Base-by-base conservation (phyloP, 2,329 filamentous ascomycete genomes). In the Shiraia bambusicola region DNA sequence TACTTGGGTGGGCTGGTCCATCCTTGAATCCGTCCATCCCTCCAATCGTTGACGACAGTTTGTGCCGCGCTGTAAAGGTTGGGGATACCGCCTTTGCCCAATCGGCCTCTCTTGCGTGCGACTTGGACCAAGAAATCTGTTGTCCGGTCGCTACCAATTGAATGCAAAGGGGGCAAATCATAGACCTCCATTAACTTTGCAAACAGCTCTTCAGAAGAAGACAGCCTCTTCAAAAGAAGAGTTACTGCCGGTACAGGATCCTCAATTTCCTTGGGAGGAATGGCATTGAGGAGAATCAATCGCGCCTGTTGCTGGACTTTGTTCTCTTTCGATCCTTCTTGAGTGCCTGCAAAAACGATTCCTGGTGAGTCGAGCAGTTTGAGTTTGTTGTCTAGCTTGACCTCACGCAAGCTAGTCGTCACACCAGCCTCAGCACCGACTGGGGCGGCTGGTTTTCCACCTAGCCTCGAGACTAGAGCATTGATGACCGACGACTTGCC, bases 401-500 rank as follows among this genome's bases (percentile, higher is more conserved):
- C 89, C 61, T 88, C 80, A 45, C 91, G 85, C 59, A 96, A 81
- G 63, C 82, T 86, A 30, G 90, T 96, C 4, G 91, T 96, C 28
- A 96, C 88, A 40, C 91, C 91, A 15, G 91, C 91, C 72, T 95
- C 91, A 22, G 91, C 90, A 46, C 91, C 91, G 1, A 88, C 87
- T 1, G 91, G 91, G 67, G 90, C 95, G 30, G 88, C 87, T 26
- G 78, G 76, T 61, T 80, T 83, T 42, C 83, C 79, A 52, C 85
- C 82, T 56, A 95, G 76, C 27, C 88, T 82, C 27, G 87, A 83
- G 14, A 89, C 86, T 41, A 96, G 82, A 12, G 90, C 88, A 69
- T 96, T 96, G 78, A 96, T 95, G 60, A 96, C 89, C 36, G 90
- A 95, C 19, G 89, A 95, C 76, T 96, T 96, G 66, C 91, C 91